Percentiles rank a stretch among this genome's conserved stretches.
These are phyloP conservation scores for Amylocarpus encephaloides DNA, from an alignment of 2,329 filamentous ascomycete species.

Conservation along the genomic window DNA sequence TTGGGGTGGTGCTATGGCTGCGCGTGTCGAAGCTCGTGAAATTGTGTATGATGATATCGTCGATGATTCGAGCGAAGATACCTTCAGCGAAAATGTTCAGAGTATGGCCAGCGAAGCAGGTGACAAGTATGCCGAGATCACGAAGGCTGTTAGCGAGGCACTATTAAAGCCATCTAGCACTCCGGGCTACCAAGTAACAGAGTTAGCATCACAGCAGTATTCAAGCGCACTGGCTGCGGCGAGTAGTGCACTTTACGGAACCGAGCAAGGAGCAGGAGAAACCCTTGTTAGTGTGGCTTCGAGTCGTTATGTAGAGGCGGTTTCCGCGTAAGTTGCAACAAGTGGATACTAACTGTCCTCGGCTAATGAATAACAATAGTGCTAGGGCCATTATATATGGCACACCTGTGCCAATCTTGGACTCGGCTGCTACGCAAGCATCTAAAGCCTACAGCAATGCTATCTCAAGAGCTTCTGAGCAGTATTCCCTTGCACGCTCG, in stretches of 20 bases:
- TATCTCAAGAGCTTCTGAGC: slow-evolving; percentile 57
- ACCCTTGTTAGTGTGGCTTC: slow-evolving; percentile 45
- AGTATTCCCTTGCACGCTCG: slow-evolving; percentile 62
- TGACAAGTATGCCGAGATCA: slow-evolving; percentile 47
- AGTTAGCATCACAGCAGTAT: slow-evolving; percentile 50
- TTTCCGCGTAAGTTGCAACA: slow-evolving; percentile 45
- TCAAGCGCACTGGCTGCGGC: slow-evolving; percentile 50
- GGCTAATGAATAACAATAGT: background rate
- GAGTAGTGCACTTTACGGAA: slow-evolving; percentile 49
- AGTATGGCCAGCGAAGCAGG: slow-evolving; percentile 45
- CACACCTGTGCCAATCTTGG: slow-evolving; percentile 55
- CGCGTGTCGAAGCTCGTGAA: slow-evolving; percentile 43
- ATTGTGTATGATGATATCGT: slow-evolving; percentile 41
- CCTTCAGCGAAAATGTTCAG: slow-evolving; percentile 45
- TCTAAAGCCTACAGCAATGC: slow-evolving; percentile 59
- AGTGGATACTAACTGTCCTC: slow-evolving; percentile 9
- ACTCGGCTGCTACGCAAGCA: slow-evolving; percentile 36
- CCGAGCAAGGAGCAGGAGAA: slow-evolving; percentile 35
- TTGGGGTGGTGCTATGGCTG: slow-evolving; percentile 36
- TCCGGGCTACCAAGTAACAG: slow-evolving; percentile 42
- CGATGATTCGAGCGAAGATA: slow-evolving; percentile 39
- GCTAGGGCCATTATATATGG: slow-evolving; percentile 49
- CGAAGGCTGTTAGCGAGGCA: slow-evolving; percentile 49
- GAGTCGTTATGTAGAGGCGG: slow-evolving; percentile 49
- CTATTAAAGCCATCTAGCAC: slow-evolving; percentile 38